Conservation (phyloP, 2,329 filamentous ascomycete genomes). For the Hypoxylon sp. region DNA sequence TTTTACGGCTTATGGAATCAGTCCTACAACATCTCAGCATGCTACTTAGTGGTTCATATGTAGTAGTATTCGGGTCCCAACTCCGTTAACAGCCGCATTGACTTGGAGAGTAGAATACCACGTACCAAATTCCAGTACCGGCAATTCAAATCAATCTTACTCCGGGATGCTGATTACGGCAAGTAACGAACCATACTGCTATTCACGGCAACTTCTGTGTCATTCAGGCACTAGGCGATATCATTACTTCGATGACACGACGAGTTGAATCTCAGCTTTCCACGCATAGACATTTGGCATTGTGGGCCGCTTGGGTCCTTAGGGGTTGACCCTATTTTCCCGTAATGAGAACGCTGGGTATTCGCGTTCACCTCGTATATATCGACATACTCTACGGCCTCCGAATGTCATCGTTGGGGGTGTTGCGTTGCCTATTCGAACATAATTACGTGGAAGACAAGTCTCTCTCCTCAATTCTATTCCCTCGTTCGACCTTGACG, state of each 20-base stretch:
- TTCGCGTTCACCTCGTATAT: slow-evolving; percentile 3
- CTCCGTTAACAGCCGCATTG: slow-evolving; percentile 37
- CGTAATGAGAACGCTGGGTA: background rate
- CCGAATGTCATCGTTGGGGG: background rate
- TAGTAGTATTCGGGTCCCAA: slow-evolving; percentile 34
- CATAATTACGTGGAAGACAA: slow-evolving; percentile 12
- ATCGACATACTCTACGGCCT: slow-evolving; percentile 3
- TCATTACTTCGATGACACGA: background rate
- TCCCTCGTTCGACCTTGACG: slow-evolving; percentile 15
- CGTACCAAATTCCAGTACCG: slow-evolving; percentile 13
- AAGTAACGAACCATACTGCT: slow-evolving; percentile 3
- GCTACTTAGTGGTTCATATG: slow-evolving; percentile 12
- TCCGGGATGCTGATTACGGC: slow-evolving; percentile 12
- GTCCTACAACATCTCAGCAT: slow-evolving; percentile 14
- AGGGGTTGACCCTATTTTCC: slow-evolving; percentile 5
- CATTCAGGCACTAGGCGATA: background rate
- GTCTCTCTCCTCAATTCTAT: slow-evolving; percentile 4
- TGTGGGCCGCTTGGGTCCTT: background rate
- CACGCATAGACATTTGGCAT: background rate
- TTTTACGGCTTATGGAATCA: slow-evolving; percentile 11
- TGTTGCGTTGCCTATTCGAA: slow-evolving; percentile 9
- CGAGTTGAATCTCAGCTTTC: slow-evolving; percentile 2
- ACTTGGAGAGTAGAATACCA: slow-evolving; percentile 21
- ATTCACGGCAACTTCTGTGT: background rate
- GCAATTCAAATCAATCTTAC: slow-evolving; percentile 1